Evolutionary conservation across 805 yeast species (phyloP), one percentile per base, ranked within the genome.

Genomic region (Dipodascus albidus): DNA sequence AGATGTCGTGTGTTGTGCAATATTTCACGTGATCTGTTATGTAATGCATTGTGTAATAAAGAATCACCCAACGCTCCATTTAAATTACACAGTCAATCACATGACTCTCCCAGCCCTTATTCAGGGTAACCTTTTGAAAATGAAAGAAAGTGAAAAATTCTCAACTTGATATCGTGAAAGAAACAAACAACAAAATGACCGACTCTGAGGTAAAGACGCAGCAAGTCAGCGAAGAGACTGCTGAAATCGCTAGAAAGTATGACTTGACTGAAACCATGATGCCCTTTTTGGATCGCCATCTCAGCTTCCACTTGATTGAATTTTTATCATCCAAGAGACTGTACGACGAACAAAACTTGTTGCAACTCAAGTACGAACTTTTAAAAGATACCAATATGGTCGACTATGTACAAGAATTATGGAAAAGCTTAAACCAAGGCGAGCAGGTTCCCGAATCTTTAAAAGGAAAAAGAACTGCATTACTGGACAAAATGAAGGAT

Each of bases 271-370:
- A 70, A 51, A 74, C 76, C 64, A 65, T 82, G 57, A 68, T 77
- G 57, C 80, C 80, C 48, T 82, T 79, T 61, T 66, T 82, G 60
- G 87, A 82, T 67, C 74, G 85, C 57, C 84, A 80, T 60, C 67
- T 82, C 63, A 70, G 76, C 54, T 78, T 75, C 57, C 80, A 80
- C 49, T 65, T 81, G 59, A 64, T 79, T 27, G 80, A 76, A 62
- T 74, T 73, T 48, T 69, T 75, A 51, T 70, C 73, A 31, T 57
- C 63, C 51, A 71, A 68, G 53, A 69, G 70, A 54, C 64, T 77
- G 35, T 75, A 78, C 62, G 75, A 73, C 56, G 74, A 70, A 51
- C 62, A 68, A 53, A 72, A 70, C 55, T 69, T 80, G 53, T 69
- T 75, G 52, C 66, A 72, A 58, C 68, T 78, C 57, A 77, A 77